Conservation (phyloP, 2,329 filamentous ascomycete species). For the Furcasterigmium sp. region DNA sequence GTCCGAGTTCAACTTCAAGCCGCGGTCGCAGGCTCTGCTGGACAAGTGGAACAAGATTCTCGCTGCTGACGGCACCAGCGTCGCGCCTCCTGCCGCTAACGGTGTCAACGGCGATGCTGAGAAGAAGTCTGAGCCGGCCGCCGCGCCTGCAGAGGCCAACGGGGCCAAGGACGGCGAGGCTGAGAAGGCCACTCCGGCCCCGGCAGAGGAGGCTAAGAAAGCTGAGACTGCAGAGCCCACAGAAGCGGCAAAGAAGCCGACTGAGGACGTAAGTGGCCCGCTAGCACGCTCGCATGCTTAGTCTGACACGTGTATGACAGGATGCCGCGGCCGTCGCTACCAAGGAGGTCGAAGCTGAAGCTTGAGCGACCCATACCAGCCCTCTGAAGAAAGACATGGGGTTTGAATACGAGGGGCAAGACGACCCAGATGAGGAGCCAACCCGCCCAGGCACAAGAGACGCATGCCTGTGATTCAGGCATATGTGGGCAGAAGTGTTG, state of each 20-base stretch:
- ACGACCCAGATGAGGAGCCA: too few relatives aligned
- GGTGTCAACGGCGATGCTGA: slow-evolving; percentile 44
- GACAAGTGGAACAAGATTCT: slow-evolving; percentile 85
- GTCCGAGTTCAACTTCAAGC: slow-evolving; percentile 84
- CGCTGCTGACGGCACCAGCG: slow-evolving; percentile 38
- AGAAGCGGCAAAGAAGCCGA: slow-evolving; percentile 15
- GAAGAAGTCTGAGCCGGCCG: slow-evolving; percentile 28
- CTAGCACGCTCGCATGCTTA: background rate
- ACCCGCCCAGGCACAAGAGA: too few relatives aligned
- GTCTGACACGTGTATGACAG: background rate
- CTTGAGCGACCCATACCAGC: slow-evolving; percentile 16
- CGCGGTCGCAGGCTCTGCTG: slow-evolving; percentile 73
- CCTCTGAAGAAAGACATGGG: background rate
- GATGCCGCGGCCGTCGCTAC: slow-evolving; percentile 16
- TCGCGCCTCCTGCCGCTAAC: slow-evolving; percentile 32
- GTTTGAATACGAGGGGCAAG: background rate
- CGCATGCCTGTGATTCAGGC: background rate
- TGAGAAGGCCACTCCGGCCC: slow-evolving; percentile 24
- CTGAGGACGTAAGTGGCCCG: slow-evolving; percentile 27
- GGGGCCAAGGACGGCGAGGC: slow-evolving; percentile 32
- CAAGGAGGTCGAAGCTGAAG: slow-evolving; percentile 30
- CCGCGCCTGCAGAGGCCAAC: slow-evolving; percentile 22
- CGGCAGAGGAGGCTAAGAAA: slow-evolving; percentile 21
- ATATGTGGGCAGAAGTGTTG: background rate
- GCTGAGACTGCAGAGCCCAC: slow-evolving; percentile 12